Conservation (phyloP, 2,329 filamentous ascomycete species). For the Colletotrichum scovillei region DNA sequence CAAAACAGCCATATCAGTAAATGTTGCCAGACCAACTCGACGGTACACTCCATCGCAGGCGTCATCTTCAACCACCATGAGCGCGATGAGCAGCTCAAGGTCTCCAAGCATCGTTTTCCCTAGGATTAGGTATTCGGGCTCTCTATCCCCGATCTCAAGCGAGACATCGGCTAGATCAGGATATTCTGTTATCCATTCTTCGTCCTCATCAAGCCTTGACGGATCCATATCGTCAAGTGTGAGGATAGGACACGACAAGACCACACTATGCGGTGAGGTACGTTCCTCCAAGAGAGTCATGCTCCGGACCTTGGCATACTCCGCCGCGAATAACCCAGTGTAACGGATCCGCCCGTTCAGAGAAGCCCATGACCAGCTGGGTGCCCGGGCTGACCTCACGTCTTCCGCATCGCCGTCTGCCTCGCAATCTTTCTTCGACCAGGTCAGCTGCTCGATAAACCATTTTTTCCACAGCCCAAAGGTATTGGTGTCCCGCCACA, state of each 20-base stretch:
- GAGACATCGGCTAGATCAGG: background rate
- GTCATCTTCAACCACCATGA: background rate
- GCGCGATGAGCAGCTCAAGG: background rate
- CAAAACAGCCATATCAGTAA: background rate
- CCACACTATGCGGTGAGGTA: background rate
- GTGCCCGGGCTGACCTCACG: background rate
- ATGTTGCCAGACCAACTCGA: constrained; percentile 4
- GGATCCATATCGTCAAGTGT: background rate
- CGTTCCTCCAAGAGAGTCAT: background rate
- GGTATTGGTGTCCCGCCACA: constrained; percentile 5
- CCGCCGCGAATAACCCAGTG: background rate
- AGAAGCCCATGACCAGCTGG: constrained; percentile 33
- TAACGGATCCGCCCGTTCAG: constrained; percentile 3
- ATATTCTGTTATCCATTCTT: background rate
- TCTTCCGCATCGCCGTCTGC: background rate
- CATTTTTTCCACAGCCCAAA: constrained; percentile 24
- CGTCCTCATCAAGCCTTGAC: background rate
- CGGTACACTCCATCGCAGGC: background rate
- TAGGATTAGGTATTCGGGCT: background rate
- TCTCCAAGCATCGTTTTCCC: background rate
- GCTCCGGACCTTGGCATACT: background rate
- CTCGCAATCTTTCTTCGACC: constrained; percentile 7
- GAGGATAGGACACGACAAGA: background rate
- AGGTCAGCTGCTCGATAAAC: constrained; percentile 26
- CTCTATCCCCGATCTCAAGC: background rate